phyloP scores from a whole-genome alignment of 2,329 filamentous ascomycete species.

The Aspergillus fijiensis region DNA sequence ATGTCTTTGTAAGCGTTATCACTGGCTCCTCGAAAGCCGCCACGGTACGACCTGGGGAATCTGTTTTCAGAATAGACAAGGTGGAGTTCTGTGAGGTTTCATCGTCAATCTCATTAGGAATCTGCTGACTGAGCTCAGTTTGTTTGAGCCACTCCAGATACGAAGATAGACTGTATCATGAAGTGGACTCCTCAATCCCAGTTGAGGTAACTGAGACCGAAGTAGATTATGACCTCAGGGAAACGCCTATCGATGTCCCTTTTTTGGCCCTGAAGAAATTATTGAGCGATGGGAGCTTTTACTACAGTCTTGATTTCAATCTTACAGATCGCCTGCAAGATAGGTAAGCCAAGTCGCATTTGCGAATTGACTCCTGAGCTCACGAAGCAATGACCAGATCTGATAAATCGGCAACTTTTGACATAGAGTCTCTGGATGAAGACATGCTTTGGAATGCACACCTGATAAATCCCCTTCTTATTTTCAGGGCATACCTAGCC shows the following conservation, averaged over 20 bases:
- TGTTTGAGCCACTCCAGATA: conserved; percentile 85
- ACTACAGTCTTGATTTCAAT: conserved; percentile 98
- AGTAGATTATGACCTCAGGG: conserved; percentile 59
- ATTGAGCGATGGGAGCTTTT: conserved; percentile 89
- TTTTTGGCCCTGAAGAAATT: conserved; percentile 90
- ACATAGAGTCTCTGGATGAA: conserved; percentile 89
- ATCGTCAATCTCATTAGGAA: conserved; percentile 2
- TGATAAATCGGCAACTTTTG: conserved; percentile 73
- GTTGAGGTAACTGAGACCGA: conserved; percentile 55
- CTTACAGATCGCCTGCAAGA: conserved; percentile 91
- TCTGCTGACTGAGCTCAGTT: conserved; percentile 50
- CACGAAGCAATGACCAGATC: conserved; percentile 52
- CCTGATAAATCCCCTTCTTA: conserved; percentile 90
- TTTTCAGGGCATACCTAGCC: conserved; percentile 80
- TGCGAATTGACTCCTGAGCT: conserved; percentile 11
- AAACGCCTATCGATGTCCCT: conserved; percentile 76
- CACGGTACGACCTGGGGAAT: conserved; percentile 81
- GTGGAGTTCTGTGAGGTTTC: conserved; percentile 70
- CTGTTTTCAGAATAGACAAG: conserved; percentile 77
- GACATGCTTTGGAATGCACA: conserved; percentile 97
- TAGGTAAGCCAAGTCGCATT: conserved; percentile 53
- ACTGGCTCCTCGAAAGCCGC: conserved; percentile 77
- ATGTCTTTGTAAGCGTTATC: conserved; percentile 90
- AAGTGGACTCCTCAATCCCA: conserved; percentile 54
- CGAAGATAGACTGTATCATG: conserved; percentile 68